These are phyloP conservation scores for Phytopythium helicoides DNA, from an alignment of 352 stramenopile species.

Conservation along the genomic window DNA sequence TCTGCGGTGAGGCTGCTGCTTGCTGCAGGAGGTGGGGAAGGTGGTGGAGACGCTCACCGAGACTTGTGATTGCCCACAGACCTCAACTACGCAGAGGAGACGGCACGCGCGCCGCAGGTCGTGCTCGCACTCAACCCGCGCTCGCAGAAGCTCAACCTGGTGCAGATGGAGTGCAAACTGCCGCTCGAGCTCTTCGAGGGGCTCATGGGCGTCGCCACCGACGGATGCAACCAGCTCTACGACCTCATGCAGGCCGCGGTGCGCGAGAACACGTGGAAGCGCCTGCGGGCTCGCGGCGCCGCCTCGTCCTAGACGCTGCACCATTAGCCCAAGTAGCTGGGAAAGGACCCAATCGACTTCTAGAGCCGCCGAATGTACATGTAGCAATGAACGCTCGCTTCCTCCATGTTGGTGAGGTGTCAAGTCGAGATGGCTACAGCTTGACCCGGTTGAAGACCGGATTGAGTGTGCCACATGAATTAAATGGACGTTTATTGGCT, in stretches of 20 bases:
- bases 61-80: conserved; percentile 66
- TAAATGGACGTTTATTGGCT: no score
- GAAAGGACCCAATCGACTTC: no score
- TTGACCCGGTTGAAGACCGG: no score
- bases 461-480: no score
- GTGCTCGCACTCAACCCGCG: conserved; percentile 87
- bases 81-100: conserved; percentile 90
- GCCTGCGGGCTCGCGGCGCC: conserved; percentile 53
- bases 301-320: conserved; percentile 19
- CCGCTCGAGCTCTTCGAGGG: conserved; percentile 87
- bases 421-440: no score
- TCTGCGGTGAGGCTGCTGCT: conserved; percentile 52
- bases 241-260: conserved; percentile 85
- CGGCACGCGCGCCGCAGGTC: conserved; percentile 83
- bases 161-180: conserved; percentile 91
- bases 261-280: conserved; percentile 81
- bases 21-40: neutral
- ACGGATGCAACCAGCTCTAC: conserved; percentile 84
- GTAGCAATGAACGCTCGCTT: no score
- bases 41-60: no score
- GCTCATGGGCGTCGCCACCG: conserved; percentile 77
- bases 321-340: no score
- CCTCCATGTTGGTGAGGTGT: no score
- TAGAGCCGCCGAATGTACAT: no score
- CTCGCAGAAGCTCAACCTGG: conserved; percentile 82